Conservation (phyloP, 164 flowering plant species). For the Aristolochia fimbriata region DNA sequence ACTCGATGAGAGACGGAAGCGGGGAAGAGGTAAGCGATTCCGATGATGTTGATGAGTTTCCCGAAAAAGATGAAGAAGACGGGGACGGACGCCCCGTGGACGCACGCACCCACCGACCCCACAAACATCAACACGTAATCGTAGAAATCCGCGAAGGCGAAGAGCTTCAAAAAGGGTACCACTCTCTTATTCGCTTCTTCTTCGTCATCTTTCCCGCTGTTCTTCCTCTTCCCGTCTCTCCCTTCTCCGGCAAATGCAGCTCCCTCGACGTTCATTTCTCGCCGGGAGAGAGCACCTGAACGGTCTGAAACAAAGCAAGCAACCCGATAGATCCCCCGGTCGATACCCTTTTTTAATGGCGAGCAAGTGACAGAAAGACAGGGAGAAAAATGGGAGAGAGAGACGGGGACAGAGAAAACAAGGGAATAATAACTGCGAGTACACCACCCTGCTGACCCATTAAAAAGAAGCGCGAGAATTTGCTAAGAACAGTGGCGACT, state of each 20-base stretch:
- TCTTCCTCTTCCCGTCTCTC: slow-evolving; percentile 8
- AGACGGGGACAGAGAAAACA: no score
- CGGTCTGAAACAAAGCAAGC: slow-evolving; percentile 27
- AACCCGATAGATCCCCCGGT: slow-evolving; percentile 37
- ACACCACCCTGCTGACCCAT: no score
- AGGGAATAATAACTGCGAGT: no score
- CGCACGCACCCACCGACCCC: slow-evolving; percentile 72
- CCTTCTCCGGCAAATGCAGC: slow-evolving; percentile 1
- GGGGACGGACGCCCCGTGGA: slow-evolving; percentile 93
- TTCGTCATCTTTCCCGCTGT: slow-evolving; percentile 9
- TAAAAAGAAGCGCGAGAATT: no score
- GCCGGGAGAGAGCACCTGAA: slow-evolving; percentile 61
- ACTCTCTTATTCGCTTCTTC: slow-evolving; percentile 25
- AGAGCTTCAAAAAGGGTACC: slow-evolving; percentile 55
- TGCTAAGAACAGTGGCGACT: background rate
- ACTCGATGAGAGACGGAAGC: slow-evolving; percentile 64
- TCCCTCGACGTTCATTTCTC: slow-evolving; percentile 3
- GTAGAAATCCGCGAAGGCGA: slow-evolving; percentile 66
- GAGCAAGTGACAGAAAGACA: no score
- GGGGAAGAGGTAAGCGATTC: slow-evolving; percentile 75
- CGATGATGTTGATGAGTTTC: slow-evolving; percentile 68
- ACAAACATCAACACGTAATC: slow-evolving; percentile 69
- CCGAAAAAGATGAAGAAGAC: slow-evolving; percentile 95
- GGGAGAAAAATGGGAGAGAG: no score
- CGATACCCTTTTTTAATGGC: background rate